Base-by-base conservation (phyloP, 306 rosid genomes). In the Cucurbita pepo region DNA sequence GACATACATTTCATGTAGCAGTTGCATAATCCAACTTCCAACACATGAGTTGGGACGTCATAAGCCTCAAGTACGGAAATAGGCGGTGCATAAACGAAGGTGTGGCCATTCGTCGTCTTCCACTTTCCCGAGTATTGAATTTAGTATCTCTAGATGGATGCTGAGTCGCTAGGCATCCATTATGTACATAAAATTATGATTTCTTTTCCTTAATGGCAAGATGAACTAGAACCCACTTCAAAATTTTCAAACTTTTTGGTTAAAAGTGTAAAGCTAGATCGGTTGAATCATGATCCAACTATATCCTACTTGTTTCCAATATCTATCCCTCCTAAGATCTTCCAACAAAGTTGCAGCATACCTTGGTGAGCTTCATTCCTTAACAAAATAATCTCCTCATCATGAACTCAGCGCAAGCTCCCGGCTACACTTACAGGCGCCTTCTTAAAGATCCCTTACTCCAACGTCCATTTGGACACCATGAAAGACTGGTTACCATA, bases 31-130 rank as follows among this genome's bases (percentile, higher is more conserved):
- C 34, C 3, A 30, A 30, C 34, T 1, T 30, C 34, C 34, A 2
- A 30, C 3, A 30, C 25, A 25, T 25, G 25, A 1, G 25, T 25
- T 25, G 25, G 2, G 25, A 25, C 25, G 25, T 25, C 25, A 1
- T 25, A 25, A 25, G 25, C 1, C 25, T 25, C 25, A 25, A 25
- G 25, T 25, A 25, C 25, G 1, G 2, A 25, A 88, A 82, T 95
- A 97, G 96, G 97, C 95, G 70, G 81, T 86, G 77, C 81, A 76
- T 40, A 82, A 83, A 74, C 76, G 80, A 82, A 45, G 78, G 63
- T 25, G 64, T 67, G 41, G 61, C 63, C 51, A 38, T 37, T 72
- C 38, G 21, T 25, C 3, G 9, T 19, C 62, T 13, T 65, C 10
- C 19, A 25, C 72, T 65, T 65, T 12, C 72, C 18, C 72, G 22